Evolutionary conservation across 202 grass and related monocot species (phyloP).

Genomic region (Carex arenaria): DNA sequence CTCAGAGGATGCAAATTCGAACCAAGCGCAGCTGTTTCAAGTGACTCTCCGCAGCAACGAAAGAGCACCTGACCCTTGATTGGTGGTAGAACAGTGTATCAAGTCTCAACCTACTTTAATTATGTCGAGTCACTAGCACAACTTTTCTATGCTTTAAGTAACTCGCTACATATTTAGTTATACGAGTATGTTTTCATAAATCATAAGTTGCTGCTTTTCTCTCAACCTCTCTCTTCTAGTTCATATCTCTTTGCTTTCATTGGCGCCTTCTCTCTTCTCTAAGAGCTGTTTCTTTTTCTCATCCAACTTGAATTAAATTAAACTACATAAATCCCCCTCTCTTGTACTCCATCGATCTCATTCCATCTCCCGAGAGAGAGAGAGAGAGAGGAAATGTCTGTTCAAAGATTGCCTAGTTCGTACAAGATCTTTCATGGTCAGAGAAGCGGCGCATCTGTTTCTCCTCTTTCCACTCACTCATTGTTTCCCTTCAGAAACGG

Average conservation of each 20-base stretch:
- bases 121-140: neutral
- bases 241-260: neutral
- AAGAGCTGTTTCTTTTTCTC: neutral
- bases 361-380: constrained; percentile 2
- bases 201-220: neutral
- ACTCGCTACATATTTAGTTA: neutral
- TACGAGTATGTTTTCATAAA: neutral
- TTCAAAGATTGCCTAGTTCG: constrained; percentile 40
- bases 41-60: neutral
- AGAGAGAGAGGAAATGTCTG: constrained; percentile 29
- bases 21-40: neutral
- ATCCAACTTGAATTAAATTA: neutral
- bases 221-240: neutral
- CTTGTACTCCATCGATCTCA: neutral
- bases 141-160: neutral
- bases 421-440: constrained; percentile 33
- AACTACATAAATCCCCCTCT: neutral
- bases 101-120: too few species aligned
- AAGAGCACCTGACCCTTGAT: neutral
- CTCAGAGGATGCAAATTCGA: too few species aligned
- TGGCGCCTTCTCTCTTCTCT: neutral
- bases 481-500: neutral
- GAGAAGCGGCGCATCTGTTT: constrained; percentile 7
- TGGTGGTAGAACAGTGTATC: neutral
- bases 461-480: constrained; percentile 25